Evolutionary conservation across 169 alveolate species (phyloP), one percentile per base, ranked within the genome.

Genomic region (Cystoisospora suis): DNA sequence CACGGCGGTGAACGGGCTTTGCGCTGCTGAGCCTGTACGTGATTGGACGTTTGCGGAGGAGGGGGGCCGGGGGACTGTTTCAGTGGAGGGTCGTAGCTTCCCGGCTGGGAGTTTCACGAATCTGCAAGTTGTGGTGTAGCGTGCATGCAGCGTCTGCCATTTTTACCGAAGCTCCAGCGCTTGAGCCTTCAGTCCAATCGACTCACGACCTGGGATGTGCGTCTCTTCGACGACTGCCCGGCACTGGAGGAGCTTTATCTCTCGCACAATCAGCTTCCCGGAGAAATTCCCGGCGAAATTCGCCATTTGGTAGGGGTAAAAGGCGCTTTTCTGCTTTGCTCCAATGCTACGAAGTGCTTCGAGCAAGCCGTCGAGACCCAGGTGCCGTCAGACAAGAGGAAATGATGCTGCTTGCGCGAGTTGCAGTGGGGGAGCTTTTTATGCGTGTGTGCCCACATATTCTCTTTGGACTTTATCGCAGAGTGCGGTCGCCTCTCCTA

Each of bases 181-280:
- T 69, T 87, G 49, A 92, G 92, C 88, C 86, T 92, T 36, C 96
- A 95, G 93, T 89, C 96, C 79, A 95, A 95, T 80, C 94, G 96
- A 42, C 45, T 95, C 40, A 81, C 81, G 40, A 80, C 81, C 49
- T 95, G 96, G 96, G 86, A 91, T 23, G 81, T 42, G 2, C 44
- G 38, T 47, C 80, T 94, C 70, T 86, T 81, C 40, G 83, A 34
- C 44, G 69, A 87, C n/a, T 85, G 93, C 59, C 89, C 90, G 49
- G 86, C 80, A 36, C 70, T 94, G 45, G 44, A 90, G 81, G 96
- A 94, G 72, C 85, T 94, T 23, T 94, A 93, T 47, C 72, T 94
- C 42, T 86, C 94, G 49, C 81, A 94, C 87, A 94, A 94, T 77
- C 88, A 72, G 36, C 90, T 94, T 27, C 61, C 75, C 36, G 83